Conservation (phyloP, 2,329 filamentous ascomycete species). For the Penicillium sp. region DNA sequence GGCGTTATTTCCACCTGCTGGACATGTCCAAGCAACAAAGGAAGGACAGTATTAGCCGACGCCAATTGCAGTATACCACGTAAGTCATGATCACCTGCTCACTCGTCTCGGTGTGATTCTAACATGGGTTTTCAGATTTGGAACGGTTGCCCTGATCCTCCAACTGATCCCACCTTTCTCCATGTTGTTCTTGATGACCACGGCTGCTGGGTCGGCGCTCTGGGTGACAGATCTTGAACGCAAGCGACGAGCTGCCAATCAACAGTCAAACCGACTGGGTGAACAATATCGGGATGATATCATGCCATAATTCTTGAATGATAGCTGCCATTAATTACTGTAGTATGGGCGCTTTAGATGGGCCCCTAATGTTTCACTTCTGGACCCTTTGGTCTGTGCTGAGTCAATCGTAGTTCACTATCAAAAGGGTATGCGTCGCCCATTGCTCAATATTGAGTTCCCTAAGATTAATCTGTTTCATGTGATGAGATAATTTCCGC, state of each 20-base stretch:
- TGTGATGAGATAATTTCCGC: too few species aligned
- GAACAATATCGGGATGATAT: constrained; percentile 42
- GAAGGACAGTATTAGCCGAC: constrained; percentile 67
- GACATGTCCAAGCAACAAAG: constrained; percentile 73
- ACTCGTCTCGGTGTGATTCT: neutral
- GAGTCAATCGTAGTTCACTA: neutral
- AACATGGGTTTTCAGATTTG: constrained; percentile 59
- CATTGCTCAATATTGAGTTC: neutral
- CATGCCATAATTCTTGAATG: constrained; percentile 20
- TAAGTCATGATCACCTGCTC: constrained; percentile 33
- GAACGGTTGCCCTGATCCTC: constrained; percentile 77
- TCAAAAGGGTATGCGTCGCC: neutral
- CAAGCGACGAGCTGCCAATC: constrained; percentile 39
- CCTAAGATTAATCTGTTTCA: neutral
- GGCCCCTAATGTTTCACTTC: neutral
- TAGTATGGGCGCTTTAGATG: neutral
- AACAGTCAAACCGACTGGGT: constrained; percentile 19
- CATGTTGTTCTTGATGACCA: constrained; percentile 93
- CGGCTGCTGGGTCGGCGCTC: constrained; percentile 78
- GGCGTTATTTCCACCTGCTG: constrained; percentile 82
- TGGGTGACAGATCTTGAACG: constrained; percentile 82
- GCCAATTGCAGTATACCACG: constrained; percentile 85
- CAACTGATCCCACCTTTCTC: constrained; percentile 87
- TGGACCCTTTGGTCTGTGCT: neutral
- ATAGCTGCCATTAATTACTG: neutral